Base-by-base conservation (phyloP, 2,329 filamentous ascomycete species). In the Ophiosphaerella korrae region DNA sequence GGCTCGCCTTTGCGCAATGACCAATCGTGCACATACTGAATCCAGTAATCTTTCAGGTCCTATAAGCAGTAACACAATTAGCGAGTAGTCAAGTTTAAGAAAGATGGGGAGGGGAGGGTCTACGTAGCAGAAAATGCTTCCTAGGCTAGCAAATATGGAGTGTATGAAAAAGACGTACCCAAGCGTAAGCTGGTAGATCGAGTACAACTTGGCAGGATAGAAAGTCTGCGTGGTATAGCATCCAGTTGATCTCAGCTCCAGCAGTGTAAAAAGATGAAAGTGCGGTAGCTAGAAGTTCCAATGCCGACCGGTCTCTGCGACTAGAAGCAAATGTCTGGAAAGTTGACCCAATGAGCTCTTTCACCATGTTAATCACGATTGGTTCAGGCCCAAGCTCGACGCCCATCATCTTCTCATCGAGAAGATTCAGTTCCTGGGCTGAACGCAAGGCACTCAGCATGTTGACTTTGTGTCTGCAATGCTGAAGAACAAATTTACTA, bases 231-330 rank as follows among this genome's bases (percentile, higher is more conserved):
- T 79, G 74, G 32, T 50, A 86, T 64, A 85, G 84, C 37, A 79
- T 77, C 84, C 85, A 90, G 54, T 83, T 73, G 16, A 89, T 71
- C 7, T 77, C 72, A 1, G 84, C 60, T 0, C 86, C 86, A 1
- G 73, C 75, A 1, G 64, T 66, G 66, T 88, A 80, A 0, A 64
- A 18, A 48, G 32, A 11, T 88, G 72, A 1, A 75, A 70, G 45
- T 74, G 75, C 33, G 84, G 65, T 39, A 69, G 80, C 8, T 12
- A 48, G 41, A 31, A 49, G 12, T 5, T 42, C 21, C 42, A 35
- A 42, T 9, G 34, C 18, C 6, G 40, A 24, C 12, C 34, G 45
- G 29, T 23, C 48, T 18, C 11, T 47, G 48, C 12, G 34, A 13
- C 12, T 12, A 9, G 59, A 52, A 7, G 48, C 21, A 14, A 48